Base-by-base conservation (phyloP, 2,329 filamentous ascomycete genomes). In the Aspergillus sp. region DNA sequence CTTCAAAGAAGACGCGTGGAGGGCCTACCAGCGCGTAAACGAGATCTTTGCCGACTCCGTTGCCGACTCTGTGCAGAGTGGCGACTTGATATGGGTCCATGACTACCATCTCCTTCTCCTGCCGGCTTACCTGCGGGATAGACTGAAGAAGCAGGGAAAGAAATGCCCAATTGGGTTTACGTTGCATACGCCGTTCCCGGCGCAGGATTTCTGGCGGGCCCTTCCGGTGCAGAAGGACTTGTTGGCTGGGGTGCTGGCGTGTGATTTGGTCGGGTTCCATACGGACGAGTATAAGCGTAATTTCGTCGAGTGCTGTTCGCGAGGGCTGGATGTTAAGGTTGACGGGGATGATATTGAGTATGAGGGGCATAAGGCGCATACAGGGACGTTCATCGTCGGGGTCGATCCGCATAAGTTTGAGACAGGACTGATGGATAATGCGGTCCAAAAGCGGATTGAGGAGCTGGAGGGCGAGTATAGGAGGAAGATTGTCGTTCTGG, bases 61-160 rank as follows among this genome's bases (percentile, higher is more conserved):
- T 63, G 85, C 89, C 48, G 86, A 88, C 62, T 88, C 93, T 61
- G 89, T 96, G 5, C 84, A 91, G 69, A 89, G 95, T 68, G 91
- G 91, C 56, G 91, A 96, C 73, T 78, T 96, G 65, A 89, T 97
- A 67, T 97, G 93, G 93, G 89, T 97, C 3, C 93, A 97, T 75
- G 93, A 97, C 77, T 97, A 97, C 78, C 93, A 97, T 75, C 81
- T 97, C 59, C 96, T 97, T 89, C 86, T 97, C n/a, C 82, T 97
- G 19, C 93, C 93, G 13, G 84, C 90, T 70, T 91, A 96, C 87
- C 82, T 97, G 60, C 89, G 93, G 60, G 87, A 96, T 9, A 62
- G 72, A 84, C 90, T 90, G 83, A 62, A 77, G 86, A 80, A 65
- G 13, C 3, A 13, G 2, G 51, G 51, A 4, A 54, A 47, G 24